A percentile compares a stretch with the other conserved stretches of the same genome.
Evolutionary conservation across 2,329 filamentous ascomycete genomes (phyloP).

Genomic region (Acrocalymma vagum): DNA sequence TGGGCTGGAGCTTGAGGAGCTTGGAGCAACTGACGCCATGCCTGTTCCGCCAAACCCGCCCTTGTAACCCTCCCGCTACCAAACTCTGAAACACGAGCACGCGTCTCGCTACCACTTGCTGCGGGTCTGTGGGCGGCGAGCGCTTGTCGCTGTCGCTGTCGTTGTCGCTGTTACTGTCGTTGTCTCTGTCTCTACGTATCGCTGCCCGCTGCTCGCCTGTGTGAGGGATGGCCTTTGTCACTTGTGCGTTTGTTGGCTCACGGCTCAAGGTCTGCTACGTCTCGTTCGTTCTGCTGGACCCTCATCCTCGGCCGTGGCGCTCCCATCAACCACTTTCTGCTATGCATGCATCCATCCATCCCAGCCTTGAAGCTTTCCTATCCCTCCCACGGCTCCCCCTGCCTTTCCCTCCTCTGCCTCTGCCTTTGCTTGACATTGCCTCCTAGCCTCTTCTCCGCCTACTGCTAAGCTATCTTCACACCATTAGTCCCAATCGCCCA

Average conservation of each 20-base stretch:
- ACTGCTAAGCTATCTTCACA: slow-evolving; percentile 13
- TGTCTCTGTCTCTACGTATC: no score
- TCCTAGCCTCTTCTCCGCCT: slow-evolving; percentile 6
- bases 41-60: slow-evolving; percentile 2
- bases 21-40: slow-evolving; percentile 4
- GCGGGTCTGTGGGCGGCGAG: slow-evolving; percentile 6
- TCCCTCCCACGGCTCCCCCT: slow-evolving; percentile 5
- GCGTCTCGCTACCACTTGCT: slow-evolving; percentile 26
- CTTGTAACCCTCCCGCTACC: slow-evolving; percentile 10
- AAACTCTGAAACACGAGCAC: slow-evolving; percentile 30
- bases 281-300: no score
- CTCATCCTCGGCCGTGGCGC: no score
- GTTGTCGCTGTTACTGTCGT: no score
- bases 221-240: no score
- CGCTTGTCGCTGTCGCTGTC: no score
- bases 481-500: slow-evolving; percentile 22
- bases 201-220: no score
- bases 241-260: no score
- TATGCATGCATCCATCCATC: slow-evolving; percentile 24
- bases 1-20: no score
- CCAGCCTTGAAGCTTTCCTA: no score
- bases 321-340: slow-evolving; percentile 24
- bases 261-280: no score
- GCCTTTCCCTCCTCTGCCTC: not conserved
- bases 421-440: slow-evolving; percentile 11